Percentiles rank a stretch among this genome's conserved stretches.
Conservation (phyloP, 2,329 filamentous ascomycete genomes). For the Ascocoryne sarcoides region DNA sequence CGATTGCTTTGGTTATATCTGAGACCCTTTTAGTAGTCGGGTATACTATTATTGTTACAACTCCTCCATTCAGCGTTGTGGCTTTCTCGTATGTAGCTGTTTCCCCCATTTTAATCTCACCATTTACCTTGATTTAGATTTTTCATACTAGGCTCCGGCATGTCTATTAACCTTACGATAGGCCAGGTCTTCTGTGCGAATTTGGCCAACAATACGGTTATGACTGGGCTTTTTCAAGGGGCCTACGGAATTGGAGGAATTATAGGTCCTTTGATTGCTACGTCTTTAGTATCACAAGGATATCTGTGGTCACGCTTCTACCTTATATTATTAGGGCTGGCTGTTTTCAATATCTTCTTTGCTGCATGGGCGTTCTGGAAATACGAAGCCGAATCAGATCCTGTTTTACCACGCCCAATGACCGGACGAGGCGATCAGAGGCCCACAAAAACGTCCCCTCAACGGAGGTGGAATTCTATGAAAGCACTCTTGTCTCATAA, state of each 20-base stretch:
- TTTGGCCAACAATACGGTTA: conserved; percentile 40
- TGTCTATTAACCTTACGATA: conserved; percentile 45
- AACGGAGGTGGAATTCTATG: conserved; percentile 25
- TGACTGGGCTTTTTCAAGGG: conserved; percentile 55
- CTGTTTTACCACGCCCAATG: conserved; percentile 34
- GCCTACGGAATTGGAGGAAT: conserved; percentile 56
- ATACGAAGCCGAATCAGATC: conserved; percentile 59
- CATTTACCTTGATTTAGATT: conserved; percentile 38
- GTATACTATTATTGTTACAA: conserved; percentile 54
- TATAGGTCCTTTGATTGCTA: conserved; percentile 61
- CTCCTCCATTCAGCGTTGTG: conserved; percentile 60
- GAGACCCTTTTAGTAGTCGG: conserved; percentile 47
- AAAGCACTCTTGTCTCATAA: conserved; percentile 31
- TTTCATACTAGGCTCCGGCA: conserved; percentile 53
- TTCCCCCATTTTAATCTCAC: not conserved
- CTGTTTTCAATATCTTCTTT: conserved; percentile 44
- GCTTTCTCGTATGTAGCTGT: conserved; percentile 38
- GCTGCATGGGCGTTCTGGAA: conserved; percentile 57
- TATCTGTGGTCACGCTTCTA: conserved; percentile 69
- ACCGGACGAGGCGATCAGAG: not conserved
- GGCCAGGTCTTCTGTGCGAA: conserved; percentile 49
- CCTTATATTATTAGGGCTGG: conserved; percentile 51
- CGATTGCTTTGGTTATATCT: conserved; percentile 49
- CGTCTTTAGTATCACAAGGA: conserved; percentile 50
- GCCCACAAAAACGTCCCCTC: conserved; percentile 23